Conservation (phyloP, 2,329 filamentous ascomycete species). For the Fusarium oligoseptatum region DNA sequence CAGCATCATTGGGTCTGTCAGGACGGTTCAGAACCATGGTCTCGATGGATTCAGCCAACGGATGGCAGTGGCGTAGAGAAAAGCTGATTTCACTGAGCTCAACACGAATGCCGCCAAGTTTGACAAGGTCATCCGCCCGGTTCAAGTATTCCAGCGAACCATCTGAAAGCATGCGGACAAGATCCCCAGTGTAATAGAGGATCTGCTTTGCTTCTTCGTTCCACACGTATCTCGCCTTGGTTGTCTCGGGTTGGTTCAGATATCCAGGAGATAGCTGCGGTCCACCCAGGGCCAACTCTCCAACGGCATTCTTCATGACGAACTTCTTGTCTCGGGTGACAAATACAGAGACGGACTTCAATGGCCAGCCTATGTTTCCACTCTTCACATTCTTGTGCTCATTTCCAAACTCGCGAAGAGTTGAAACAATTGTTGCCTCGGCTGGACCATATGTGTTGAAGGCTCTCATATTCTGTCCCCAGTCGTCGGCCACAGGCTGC, state of each 20-base stretch:
- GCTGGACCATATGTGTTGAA: slow-evolving; percentile 48
- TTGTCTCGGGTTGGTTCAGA: slow-evolving; percentile 35
- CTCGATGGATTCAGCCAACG: slow-evolving; percentile 9
- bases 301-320: slow-evolving; percentile 67
- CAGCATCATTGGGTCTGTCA: slow-evolving; percentile 1
- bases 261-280: slow-evolving; percentile 55
- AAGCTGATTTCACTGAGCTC: slow-evolving; percentile 48
- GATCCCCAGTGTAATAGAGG: slow-evolving; percentile 53
- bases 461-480: slow-evolving; percentile 52
- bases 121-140: slow-evolving; percentile 41
- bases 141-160: slow-evolving; percentile 40
- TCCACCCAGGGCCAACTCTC: slow-evolving; percentile 73
- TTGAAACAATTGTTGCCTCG: slow-evolving; percentile 46
- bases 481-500: slow-evolving; percentile 67
- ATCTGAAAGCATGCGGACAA: slow-evolving; percentile 45
- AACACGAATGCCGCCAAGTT: slow-evolving; percentile 43
- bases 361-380: slow-evolving; percentile 44
- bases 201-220: slow-evolving; percentile 27
- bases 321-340: slow-evolving; percentile 45
- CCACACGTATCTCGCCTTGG: slow-evolving; percentile 33
- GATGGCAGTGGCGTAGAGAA: slow-evolving; percentile 6
- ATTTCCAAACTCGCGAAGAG: slow-evolving; percentile 43
- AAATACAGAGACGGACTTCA: slow-evolving; percentile 22
- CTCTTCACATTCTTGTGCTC: slow-evolving; percentile 38
- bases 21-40: slow-evolving; percentile 12